Evolutionary conservation across 768 basidiomycete genomes (phyloP).

Genomic region (Cyclocybe aegerita): DNA sequence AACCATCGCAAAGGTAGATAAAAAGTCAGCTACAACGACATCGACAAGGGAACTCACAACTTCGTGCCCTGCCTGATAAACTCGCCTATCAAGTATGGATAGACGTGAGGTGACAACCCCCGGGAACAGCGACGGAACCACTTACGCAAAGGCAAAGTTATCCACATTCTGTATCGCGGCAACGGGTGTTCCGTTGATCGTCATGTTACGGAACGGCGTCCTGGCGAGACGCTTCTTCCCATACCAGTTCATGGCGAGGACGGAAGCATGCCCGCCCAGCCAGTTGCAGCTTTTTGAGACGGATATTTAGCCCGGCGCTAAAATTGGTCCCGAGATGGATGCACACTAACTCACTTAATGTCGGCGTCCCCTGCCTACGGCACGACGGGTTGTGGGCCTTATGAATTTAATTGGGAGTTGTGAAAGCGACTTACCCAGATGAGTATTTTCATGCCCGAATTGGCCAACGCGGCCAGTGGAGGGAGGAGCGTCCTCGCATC

Average conservation of each 20-base stretch:
- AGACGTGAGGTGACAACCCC: not conserved
- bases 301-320: not conserved
- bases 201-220: constrained; percentile 51
- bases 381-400: constrained; percentile 17
- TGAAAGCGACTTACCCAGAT: constrained; percentile 40
- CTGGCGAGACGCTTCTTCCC: constrained; percentile 38
- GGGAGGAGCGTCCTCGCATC: constrained; percentile 57
- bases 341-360: constrained; percentile 39
- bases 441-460: constrained; percentile 40
- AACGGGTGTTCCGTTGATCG: constrained; percentile 48
- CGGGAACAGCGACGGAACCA: constrained; percentile 9
- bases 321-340: not conserved
- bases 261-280: constrained; percentile 43
- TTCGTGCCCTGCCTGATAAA: constrained; percentile 62
- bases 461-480: constrained; percentile 44
- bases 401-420: not conserved
- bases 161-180: constrained; percentile 65
- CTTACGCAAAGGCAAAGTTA: constrained; percentile 68
- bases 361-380: constrained; percentile 47
- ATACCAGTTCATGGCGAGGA: constrained; percentile 45
- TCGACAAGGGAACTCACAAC: constrained; percentile 41
- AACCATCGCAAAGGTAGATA: not conserved
- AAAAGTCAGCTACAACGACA: not conserved
- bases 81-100: constrained; percentile 34
- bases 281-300: constrained; percentile 40